phyloP scores from a whole-genome alignment of 73 alveolate species.

The Tetrahymena malaccensis region DNA sequence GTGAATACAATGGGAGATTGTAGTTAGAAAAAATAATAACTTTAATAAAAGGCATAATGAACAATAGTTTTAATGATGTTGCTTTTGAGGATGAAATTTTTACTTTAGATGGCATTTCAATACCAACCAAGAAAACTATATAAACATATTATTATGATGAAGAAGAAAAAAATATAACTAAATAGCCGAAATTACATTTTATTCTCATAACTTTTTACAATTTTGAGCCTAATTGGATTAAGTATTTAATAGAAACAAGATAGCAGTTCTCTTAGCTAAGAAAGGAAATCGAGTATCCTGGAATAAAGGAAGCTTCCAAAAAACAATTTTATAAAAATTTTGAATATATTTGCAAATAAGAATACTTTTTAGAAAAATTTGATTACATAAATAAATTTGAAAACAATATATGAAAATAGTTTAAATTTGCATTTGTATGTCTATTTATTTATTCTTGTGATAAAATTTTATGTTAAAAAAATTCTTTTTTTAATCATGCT shows the following conservation, averaged over 20 bases:
- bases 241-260: neutral
- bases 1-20: neutral
- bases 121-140: neutral
- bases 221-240: neutral
- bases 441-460: too few species aligned
- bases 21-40: neutral
- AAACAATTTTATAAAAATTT: neutral
- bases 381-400: neutral
- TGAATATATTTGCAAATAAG: neutral
- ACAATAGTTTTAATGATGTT: neutral
- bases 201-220: neutral
- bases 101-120: neutral
- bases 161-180: neutral
- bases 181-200: neutral
- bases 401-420: neutral
- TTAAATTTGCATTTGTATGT: too few species aligned
- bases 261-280: neutral
- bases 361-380: neutral
- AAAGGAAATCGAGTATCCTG: neutral
- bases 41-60: neutral
- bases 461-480: too few species aligned
- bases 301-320: neutral
- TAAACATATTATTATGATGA: neutral
- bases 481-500: too few species aligned
- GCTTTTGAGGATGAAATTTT: neutral